Evolutionary conservation across 306 rosid genomes (phyloP).

Genomic region (Prunus mume): DNA sequence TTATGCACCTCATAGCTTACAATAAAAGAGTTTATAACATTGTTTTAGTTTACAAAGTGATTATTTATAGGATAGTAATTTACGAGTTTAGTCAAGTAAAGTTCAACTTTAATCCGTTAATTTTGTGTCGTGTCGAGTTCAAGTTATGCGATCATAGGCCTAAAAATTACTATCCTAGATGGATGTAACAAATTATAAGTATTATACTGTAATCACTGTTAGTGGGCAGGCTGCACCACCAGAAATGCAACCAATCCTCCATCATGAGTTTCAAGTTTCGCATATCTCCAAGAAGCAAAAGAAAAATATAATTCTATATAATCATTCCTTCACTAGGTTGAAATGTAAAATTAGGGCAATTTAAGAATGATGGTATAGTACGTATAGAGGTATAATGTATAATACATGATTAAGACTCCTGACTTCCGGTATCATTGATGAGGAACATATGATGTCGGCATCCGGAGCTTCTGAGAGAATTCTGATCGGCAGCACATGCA

Average conservation of each 20-base stretch:
- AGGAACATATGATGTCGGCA: background rate
- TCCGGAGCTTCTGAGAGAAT: conserved; percentile 6
- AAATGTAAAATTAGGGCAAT: background rate
- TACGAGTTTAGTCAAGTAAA: no score
- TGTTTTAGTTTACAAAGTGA: no score
- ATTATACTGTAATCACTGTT: background rate
- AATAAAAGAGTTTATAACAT: no score
- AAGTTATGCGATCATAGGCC: background rate
- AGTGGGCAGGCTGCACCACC: background rate
- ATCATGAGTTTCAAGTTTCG: background rate
- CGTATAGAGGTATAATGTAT: background rate
- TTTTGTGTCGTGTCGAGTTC: background rate
- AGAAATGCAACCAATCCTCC: background rate
- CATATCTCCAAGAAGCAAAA: background rate
- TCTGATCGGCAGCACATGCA: conserved; percentile 13
- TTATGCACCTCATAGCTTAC: no score
- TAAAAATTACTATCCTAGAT: no score
- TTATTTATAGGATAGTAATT: no score
- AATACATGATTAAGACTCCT: background rate
- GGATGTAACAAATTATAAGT: no score
- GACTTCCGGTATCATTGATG: background rate
- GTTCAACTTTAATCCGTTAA: background rate
- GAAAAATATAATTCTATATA: background rate
- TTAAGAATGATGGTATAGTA: background rate
- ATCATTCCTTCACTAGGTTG: background rate